Conservation (phyloP, 805 yeast genomes). For the Cyberlindnera petersonii region DNA sequence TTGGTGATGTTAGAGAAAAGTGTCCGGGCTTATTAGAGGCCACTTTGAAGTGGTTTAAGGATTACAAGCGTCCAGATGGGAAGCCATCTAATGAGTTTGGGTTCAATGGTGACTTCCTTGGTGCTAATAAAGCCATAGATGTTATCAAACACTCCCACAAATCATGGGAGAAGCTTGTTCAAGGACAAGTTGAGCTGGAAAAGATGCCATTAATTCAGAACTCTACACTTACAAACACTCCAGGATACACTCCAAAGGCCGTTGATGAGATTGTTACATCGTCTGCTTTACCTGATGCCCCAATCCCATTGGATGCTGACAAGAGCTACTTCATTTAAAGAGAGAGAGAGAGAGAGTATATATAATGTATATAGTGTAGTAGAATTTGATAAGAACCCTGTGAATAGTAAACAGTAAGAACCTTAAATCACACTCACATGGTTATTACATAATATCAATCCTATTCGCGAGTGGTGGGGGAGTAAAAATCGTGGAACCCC, state of each 20-base stretch:
- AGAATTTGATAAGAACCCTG: too few relatives aligned
- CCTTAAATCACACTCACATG: too few relatives aligned
- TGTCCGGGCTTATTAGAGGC: constrained; percentile 92
- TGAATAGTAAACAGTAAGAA: too few relatives aligned
- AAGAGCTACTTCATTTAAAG: constrained; percentile 14
- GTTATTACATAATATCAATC: too few relatives aligned
- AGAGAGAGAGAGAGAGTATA: too few relatives aligned
- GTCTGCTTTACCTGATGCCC: constrained; percentile 7
- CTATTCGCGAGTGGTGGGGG: too few relatives aligned
- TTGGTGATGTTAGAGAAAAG: constrained; percentile 84
- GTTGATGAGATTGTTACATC: not conserved
- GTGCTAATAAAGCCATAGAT: constrained; percentile 80
- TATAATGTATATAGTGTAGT: too few relatives aligned
- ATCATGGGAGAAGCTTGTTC: constrained; percentile 77
- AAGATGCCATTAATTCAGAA: constrained; percentile 37
- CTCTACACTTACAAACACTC: constrained; percentile 53
- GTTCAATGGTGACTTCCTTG: constrained; percentile 90
- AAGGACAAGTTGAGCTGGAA: constrained; percentile 40
- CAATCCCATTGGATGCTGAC: constrained; percentile 12
- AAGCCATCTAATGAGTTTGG: constrained; percentile 96
- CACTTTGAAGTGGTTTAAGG: constrained; percentile 97
- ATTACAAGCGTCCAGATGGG: constrained; percentile 97
- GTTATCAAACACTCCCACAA: constrained; percentile 76
- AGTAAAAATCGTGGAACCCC: too few relatives aligned
- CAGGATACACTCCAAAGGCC: constrained; percentile 27